Evolutionary conservation across 768 basidiomycete species (phyloP).

Genomic region (Cystobasidium onofrii): DNA sequence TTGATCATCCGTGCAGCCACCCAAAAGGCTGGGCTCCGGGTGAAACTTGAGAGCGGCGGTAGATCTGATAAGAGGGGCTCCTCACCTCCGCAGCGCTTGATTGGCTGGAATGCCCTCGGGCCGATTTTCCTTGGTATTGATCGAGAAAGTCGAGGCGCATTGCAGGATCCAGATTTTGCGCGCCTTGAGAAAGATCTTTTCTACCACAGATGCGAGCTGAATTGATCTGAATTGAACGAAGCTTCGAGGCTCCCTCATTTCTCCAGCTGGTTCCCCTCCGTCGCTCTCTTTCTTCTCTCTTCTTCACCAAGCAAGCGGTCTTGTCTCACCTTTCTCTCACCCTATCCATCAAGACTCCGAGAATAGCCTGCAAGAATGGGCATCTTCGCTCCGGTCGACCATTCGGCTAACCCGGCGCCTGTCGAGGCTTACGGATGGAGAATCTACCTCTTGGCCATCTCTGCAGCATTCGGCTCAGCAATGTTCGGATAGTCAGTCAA

Average conservation of each 20-base stretch:
- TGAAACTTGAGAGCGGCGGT: neutral
- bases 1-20: neutral
- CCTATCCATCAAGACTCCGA: neutral
- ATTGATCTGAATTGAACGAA: neutral
- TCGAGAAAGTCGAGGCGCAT: neutral
- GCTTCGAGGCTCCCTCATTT: neutral
- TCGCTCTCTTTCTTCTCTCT: neutral
- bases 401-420: constrained; percentile 19
- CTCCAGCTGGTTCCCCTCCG: neutral
- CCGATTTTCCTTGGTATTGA: no score
- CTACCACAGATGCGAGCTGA: neutral
- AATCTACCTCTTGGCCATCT: constrained; percentile 12
- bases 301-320: neutral
- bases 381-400: constrained; percentile 22
- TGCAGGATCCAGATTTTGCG: neutral
- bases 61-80: neutral
- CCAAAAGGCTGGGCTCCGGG: neutral
- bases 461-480: constrained; percentile 19
- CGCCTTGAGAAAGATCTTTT: neutral
- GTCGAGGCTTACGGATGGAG: constrained; percentile 29
- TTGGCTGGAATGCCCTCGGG: neutral
- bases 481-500: constrained; percentile 14
- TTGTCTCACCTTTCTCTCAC: neutral
- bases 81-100: neutral
- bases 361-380: constrained; percentile 11